These are phyloP conservation scores for Amphichorda felina DNA, from an alignment of 2,329 filamentous ascomycete genomes.

Conservation along the genomic window DNA sequence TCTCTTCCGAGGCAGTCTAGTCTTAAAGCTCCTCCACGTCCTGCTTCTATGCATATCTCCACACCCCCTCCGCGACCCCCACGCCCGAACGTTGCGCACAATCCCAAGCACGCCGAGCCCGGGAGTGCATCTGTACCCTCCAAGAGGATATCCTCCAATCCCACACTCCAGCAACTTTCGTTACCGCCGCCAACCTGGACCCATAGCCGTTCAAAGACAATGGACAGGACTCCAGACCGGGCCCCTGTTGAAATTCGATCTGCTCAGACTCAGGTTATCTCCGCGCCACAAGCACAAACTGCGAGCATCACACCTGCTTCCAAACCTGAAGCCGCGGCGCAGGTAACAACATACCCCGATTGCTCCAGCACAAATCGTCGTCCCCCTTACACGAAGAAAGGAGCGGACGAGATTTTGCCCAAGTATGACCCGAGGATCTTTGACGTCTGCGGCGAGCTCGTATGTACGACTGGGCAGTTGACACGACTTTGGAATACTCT, in stretches of 20 bases:
- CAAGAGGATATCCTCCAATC: slow-evolving; percentile 18
- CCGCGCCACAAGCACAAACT: not conserved
- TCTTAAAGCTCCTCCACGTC: slow-evolving; percentile 22
- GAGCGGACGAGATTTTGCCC: slow-evolving; percentile 64
- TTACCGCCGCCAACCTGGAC: slow-evolving; percentile 15
- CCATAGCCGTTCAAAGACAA: slow-evolving; percentile 18
- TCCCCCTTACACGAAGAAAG: slow-evolving; percentile 62
- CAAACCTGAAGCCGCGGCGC: slow-evolving; percentile 16
- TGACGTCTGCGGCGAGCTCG: slow-evolving; percentile 76
- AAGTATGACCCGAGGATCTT: slow-evolving; percentile 81
- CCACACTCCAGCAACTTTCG: slow-evolving; percentile 14
- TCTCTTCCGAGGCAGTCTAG: not conserved
- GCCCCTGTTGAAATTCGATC: slow-evolving; percentile 3
- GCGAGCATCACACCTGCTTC: not conserved
- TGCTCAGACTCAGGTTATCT: not conserved
- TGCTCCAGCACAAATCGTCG: slow-evolving; percentile 73
- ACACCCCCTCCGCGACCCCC: slow-evolving; percentile 27
- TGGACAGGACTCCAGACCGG: slow-evolving; percentile 21
- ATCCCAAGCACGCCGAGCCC: slow-evolving; percentile 4
- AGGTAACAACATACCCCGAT: slow-evolving; percentile 65
- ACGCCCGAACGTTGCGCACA: slow-evolving; percentile 12
- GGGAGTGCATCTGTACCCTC: slow-evolving; percentile 5
- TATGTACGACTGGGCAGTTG: slow-evolving; percentile 77
- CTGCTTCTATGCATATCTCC: slow-evolving; percentile 15
- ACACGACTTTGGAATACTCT: slow-evolving; percentile 81